Evolutionary conservation across 2,329 filamentous ascomycete species (phyloP).

Genomic region (Pseudogymnoascus sp.): DNA sequence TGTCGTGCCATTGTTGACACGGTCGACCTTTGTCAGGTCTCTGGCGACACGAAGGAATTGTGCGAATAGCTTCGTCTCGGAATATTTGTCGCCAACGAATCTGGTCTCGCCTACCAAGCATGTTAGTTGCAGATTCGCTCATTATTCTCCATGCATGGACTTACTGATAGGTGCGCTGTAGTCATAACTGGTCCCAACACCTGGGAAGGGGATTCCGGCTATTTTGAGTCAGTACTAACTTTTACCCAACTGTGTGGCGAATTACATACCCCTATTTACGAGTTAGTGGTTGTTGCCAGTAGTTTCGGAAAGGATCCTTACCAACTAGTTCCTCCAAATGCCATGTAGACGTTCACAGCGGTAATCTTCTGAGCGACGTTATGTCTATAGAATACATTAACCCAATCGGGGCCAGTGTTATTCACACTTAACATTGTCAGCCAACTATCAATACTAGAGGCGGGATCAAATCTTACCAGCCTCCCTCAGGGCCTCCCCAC

Average conservation of each 20-base stretch:
- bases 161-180: constrained; percentile 49
- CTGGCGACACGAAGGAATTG: constrained; percentile 51
- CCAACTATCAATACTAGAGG: constrained; percentile 29
- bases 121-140: neutral
- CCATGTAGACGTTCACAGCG: constrained; percentile 55
- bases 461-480: neutral
- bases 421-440: constrained; percentile 16
- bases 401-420: constrained; percentile 51
- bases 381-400: constrained; percentile 56
- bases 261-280: neutral
- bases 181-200: constrained; percentile 54
- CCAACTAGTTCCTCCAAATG: constrained; percentile 58
- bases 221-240: neutral
- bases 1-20: constrained; percentile 39
- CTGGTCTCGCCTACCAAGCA: constrained; percentile 25
- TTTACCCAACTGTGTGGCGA: neutral
- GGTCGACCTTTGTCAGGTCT: constrained; percentile 48
- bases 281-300: neutral
- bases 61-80: constrained; percentile 54
- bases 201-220: constrained; percentile 48
- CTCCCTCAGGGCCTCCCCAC: neutral
- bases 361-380: constrained; percentile 52
- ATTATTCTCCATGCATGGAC: neutral
- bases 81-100: constrained; percentile 50
- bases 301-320: neutral